Conservation (phyloP, 306 rosid genomes). For the Coriaria nepalensis region DNA sequence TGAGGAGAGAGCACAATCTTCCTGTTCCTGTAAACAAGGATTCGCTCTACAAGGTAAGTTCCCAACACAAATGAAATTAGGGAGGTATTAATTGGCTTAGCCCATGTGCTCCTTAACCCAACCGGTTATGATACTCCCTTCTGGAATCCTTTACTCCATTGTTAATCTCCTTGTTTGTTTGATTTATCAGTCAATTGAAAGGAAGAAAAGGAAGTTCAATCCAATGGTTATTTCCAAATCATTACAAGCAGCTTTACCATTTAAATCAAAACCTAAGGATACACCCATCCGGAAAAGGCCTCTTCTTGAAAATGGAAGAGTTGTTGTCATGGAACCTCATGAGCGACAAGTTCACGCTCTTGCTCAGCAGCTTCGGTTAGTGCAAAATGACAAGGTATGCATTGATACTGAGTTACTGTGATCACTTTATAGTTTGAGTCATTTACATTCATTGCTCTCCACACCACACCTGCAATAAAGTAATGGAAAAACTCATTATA, state of each 20-base stretch:
- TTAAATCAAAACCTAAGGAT: conserved; percentile 65
- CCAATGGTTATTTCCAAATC: conserved; percentile 79
- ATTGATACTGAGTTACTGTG: no score
- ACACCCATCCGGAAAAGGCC: conserved; percentile 27
- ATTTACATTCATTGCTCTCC: no score
- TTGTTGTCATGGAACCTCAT: conserved; percentile 58
- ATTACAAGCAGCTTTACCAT: conserved; percentile 53
- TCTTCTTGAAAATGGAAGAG: conserved; percentile 47
- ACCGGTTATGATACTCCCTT: not conserved
- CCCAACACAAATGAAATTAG: conserved; percentile 3
- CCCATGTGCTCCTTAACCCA: not conserved
- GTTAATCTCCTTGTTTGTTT: no score
- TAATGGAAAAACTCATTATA: no score
- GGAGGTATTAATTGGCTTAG: conserved; percentile 2
- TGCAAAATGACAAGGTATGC: conserved; percentile 45
- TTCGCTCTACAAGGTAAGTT: conserved; percentile 71
- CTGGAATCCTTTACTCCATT: not conserved
- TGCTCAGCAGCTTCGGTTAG: conserved; percentile 51
- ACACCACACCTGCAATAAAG: no score
- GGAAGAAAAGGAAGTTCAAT: conserved; percentile 62
- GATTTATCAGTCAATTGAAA: conserved; percentile 53
- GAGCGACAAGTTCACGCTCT: conserved; percentile 52
- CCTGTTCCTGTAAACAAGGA: conserved; percentile 72
- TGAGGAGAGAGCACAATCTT: conserved; percentile 65
- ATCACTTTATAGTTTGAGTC: no score